phyloP scores from a whole-genome alignment of 1,284 basidiomycete genomes.

The Fomitopsis betulina region DNA sequence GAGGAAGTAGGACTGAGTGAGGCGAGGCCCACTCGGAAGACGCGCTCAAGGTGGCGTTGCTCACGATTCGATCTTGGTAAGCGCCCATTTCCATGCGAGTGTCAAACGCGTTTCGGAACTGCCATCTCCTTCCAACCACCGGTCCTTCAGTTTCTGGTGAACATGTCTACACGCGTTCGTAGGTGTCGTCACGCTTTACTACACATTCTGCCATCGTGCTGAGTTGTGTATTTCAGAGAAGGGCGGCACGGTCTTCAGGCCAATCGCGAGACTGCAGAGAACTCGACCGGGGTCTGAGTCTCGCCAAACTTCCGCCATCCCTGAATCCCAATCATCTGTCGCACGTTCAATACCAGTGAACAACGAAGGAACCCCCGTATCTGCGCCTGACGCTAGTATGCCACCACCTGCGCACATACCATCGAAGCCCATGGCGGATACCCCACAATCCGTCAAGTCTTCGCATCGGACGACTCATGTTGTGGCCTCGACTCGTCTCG shows the following conservation, averaged over 20 bases:
- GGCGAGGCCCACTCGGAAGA: neutral
- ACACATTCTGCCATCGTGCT: neutral
- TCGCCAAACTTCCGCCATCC: slow-evolving; percentile 34
- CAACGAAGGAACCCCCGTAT: neutral
- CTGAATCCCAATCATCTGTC: slow-evolving; percentile 19
- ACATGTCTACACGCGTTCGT: slow-evolving; percentile 77
- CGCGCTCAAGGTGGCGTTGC: neutral
- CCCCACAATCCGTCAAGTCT: neutral
- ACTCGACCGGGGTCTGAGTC: slow-evolving; percentile 33
- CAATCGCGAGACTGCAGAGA: slow-evolving; percentile 48
- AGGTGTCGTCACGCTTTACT: slow-evolving; percentile 32
- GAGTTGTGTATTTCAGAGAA: slow-evolving; percentile 46
- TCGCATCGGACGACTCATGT: neutral
- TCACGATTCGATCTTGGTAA: neutral
- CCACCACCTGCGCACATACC: neutral
- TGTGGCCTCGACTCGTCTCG: neutral
- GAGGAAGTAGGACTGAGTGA: too few species aligned
- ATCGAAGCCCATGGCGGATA: neutral
- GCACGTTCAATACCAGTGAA: slow-evolving; percentile 2
- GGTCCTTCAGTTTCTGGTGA: neutral
- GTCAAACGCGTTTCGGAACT: neutral
- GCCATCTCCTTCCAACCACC: neutral
- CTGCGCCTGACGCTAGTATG: neutral
- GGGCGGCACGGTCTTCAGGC: slow-evolving; percentile 63
- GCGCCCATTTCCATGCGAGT: neutral